phyloP scores from a whole-genome alignment of 345 rosid genomes.

The Gossypium anomalum region DNA sequence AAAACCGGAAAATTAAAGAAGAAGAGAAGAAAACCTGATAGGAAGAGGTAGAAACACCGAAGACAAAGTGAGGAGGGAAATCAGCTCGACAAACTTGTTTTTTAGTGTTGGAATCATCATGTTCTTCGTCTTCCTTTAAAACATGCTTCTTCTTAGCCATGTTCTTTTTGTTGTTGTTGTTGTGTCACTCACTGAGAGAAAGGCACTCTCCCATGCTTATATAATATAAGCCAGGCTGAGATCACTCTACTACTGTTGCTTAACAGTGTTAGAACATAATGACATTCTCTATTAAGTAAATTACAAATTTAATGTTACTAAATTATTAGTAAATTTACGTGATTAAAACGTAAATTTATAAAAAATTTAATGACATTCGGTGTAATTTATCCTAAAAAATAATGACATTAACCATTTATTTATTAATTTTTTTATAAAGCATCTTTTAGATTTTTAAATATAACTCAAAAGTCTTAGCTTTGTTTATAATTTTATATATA shows the following conservation, averaged over 20 bases:
- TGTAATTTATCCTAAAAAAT: too few species aligned
- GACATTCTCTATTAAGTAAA: too few species aligned
- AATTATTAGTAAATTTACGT: too few species aligned
- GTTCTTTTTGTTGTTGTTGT: not conserved
- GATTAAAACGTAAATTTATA: fast-evolving
- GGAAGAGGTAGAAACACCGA: constrained; percentile 60
- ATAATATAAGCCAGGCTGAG: not conserved
- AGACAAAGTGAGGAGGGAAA: constrained; percentile 48
- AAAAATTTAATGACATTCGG: too few species aligned
- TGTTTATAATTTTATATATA: too few species aligned
- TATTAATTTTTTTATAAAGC: too few species aligned
- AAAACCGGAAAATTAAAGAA: not conserved
- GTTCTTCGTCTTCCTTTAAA: not conserved
- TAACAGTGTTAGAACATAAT: not conserved
- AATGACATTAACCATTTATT: too few species aligned
- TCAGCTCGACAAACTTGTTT: constrained; percentile 25
- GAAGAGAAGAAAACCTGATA: constrained; percentile 37
- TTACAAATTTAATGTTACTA: fast-evolving
- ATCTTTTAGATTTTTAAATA: too few species aligned
- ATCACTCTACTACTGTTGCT: not conserved
- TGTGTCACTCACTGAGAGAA: too few species aligned
- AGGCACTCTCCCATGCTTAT: not conserved
- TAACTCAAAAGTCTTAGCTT: too few species aligned
- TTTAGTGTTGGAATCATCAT: not conserved
- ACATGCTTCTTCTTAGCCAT: constrained; percentile 14